Percentiles rank a stretch among this genome's conserved stretches.
Conservation (phyloP, 1,284 basidiomycete genomes). For the Trametes versicolor region DNA sequence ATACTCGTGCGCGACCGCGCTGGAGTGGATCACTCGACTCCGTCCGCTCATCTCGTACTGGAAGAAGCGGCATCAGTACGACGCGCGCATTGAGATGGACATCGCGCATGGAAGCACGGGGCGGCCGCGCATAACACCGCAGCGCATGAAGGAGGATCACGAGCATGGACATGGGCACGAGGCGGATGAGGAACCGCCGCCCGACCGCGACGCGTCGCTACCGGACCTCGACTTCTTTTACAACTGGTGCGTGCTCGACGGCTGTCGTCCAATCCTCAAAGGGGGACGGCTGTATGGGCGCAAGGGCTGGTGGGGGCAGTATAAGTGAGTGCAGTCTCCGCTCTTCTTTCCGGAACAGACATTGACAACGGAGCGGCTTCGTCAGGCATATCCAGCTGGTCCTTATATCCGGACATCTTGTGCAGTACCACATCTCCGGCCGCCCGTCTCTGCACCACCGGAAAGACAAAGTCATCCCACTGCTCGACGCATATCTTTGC, state of each 20-base stretch:
- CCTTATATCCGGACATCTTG: slow-evolving; percentile 70
- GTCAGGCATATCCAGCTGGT: slow-evolving; percentile 73
- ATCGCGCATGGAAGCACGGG: slow-evolving; percentile 62
- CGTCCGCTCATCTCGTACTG: slow-evolving; percentile 78
- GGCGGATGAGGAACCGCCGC: slow-evolving; percentile 56
- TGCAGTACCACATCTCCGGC: slow-evolving; percentile 67
- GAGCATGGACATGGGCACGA: slow-evolving; percentile 45
- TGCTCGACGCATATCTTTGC: slow-evolving; percentile 80
- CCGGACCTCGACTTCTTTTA: slow-evolving; percentile 72
- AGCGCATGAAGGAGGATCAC: slow-evolving; percentile 51
- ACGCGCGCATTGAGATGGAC: slow-evolving; percentile 84
- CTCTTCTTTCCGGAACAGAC: neutral
- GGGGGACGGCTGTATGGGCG: slow-evolving; percentile 77
- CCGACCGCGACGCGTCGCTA: slow-evolving; percentile 59
- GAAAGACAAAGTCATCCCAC: slow-evolving; percentile 60
- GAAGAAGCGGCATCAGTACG: slow-evolving; percentile 74
- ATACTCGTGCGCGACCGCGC: slow-evolving; percentile 67
- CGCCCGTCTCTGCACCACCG: slow-evolving; percentile 60
- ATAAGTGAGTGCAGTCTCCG: slow-evolving; percentile 59
- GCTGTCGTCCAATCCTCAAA: slow-evolving; percentile 77
- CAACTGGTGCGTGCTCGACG: slow-evolving; percentile 84
- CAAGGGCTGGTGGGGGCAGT: slow-evolving; percentile 72
- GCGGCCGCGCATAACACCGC: slow-evolving; percentile 65
- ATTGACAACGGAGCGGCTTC: slow-evolving; percentile 1
- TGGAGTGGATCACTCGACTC: slow-evolving; percentile 84